Percentiles rank a stretch among this genome's conserved stretches.
phyloP scores from a whole-genome alignment of 2,329 filamentous ascomycete genomes.

The Oidium heveae region DNA sequence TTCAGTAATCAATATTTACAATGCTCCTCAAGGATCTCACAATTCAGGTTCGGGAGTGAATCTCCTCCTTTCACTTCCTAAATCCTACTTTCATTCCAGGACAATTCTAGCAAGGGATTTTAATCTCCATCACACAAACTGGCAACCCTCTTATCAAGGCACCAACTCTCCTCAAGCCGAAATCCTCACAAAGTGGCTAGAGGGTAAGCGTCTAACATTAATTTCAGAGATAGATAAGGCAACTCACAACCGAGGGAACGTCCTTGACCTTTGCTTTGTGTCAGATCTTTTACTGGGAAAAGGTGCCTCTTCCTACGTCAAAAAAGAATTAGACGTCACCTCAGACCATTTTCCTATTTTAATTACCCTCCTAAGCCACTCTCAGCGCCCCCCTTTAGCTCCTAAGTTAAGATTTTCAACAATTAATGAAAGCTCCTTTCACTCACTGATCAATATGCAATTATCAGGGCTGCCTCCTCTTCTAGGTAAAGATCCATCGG shows the following conservation, averaged over 20 bases:
- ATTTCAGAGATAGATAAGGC: neutral
- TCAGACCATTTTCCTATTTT: neutral
- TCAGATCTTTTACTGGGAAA: neutral
- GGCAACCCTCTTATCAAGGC: neutral
- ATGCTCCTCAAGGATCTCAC: neutral
- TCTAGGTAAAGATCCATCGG: neutral
- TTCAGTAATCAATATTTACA: neutral
- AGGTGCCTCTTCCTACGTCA: neutral
- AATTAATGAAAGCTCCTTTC: no score
- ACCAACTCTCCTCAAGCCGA: neutral
- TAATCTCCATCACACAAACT: neutral
- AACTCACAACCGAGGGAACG: neutral
- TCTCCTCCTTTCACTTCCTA: neutral
- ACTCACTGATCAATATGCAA: no score
- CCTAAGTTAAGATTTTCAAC: no score
- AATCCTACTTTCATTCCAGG: neutral
- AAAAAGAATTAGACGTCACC: neutral
- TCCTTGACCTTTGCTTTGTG: neutral
- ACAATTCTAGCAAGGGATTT: neutral
- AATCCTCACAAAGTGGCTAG: neutral
- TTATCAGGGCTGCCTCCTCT: no score
- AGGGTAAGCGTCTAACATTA: neutral
- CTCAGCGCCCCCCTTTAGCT: no score
- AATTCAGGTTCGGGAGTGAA: neutral
- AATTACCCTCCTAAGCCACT: neutral